Evolutionary conservation across 2,329 filamentous ascomycete genomes (phyloP).

Genomic region (Fusarium cicatricum): DNA sequence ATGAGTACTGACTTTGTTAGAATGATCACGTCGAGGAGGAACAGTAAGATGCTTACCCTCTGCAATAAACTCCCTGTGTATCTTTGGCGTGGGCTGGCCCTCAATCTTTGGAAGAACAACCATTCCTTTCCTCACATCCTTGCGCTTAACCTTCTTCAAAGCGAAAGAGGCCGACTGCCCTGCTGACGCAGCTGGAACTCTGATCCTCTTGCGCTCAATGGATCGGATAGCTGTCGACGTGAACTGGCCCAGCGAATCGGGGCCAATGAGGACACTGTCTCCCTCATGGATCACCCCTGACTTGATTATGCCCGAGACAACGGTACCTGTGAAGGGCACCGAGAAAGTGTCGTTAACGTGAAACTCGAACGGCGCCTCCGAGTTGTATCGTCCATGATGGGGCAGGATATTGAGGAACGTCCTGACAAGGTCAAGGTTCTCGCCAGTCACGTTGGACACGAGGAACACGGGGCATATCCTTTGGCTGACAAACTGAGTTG

Average conservation of each 20-base stretch:
- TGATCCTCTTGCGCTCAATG: constrained; percentile 93
- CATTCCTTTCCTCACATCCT: constrained; percentile 97
- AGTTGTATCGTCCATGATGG: constrained; percentile 91
- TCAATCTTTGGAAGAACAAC: constrained; percentile 89
- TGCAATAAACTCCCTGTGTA: constrained; percentile 79
- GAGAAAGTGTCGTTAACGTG: constrained; percentile 98
- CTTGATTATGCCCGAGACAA: constrained; percentile 94
- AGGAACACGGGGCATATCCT: constrained; percentile 98
- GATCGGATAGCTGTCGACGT: constrained; percentile 85
- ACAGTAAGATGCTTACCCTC: constrained; percentile 62
- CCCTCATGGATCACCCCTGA: constrained; percentile 87
- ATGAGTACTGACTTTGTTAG: constrained; percentile 73
- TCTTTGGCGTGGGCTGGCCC: constrained; percentile 72
- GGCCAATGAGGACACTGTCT: constrained; percentile 88
- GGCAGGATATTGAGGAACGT: constrained; percentile 95
- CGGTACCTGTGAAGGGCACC: constrained; percentile 94
- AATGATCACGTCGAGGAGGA: background rate
- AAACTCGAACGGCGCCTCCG: constrained; percentile 89
- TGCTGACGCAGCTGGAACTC: constrained; percentile 85
- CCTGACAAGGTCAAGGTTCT: constrained; percentile 88
- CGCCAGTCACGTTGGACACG: constrained; percentile 95
- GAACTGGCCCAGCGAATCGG: constrained; percentile 91
- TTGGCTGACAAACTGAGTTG: constrained; percentile 93
- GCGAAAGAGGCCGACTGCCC: constrained; percentile 95
- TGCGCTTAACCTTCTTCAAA: constrained; percentile 83